Evolutionary conservation across 2,329 filamentous ascomycete species (phyloP).

Genomic region (Fusarium metavorans): DNA sequence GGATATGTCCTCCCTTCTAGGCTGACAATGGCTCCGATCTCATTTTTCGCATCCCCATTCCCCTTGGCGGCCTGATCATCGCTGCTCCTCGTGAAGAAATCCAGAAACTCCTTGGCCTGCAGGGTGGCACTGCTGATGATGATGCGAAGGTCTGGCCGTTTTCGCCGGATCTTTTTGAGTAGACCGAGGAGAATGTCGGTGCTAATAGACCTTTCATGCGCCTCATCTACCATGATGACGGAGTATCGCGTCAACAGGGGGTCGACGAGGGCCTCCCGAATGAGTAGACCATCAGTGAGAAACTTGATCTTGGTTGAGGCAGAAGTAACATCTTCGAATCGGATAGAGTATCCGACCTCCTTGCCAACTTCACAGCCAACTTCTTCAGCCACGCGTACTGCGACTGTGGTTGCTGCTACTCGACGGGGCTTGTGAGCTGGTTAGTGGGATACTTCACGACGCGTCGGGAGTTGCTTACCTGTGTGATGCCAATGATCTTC

Average conservation of each 20-base stretch:
- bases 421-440: slow-evolving; percentile 76
- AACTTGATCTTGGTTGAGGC: slow-evolving; percentile 91
- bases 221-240: slow-evolving; percentile 97
- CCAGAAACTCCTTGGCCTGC: slow-evolving; percentile 86
- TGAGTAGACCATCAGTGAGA: slow-evolving; percentile 89
- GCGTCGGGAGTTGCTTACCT: slow-evolving; percentile 67
- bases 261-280: slow-evolving; percentile 93
- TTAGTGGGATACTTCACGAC: slow-evolving; percentile 27
- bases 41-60: slow-evolving; percentile 46
- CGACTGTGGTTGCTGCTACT: slow-evolving; percentile 91
- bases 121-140: slow-evolving; percentile 94
- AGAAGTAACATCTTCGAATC: slow-evolving; percentile 92
- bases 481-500: slow-evolving; percentile 88
- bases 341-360: slow-evolving; percentile 92
- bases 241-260: slow-evolving; percentile 91
- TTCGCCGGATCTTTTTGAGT: slow-evolving; percentile 88
- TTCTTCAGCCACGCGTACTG: slow-evolving; percentile 89
- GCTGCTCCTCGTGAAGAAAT: slow-evolving; percentile 73
- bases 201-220: slow-evolving; percentile 92
- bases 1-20: slow-evolving; percentile 90
- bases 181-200: slow-evolving; percentile 92
- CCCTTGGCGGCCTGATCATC: slow-evolving; percentile 50
- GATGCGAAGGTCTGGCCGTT: slow-evolving; percentile 83
- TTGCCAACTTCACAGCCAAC: slow-evolving; percentile 87
- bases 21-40: slow-evolving; percentile 73